Base-by-base conservation (phyloP, 108 stramenopile species). In the Discostella pseudostelligera region DNA sequence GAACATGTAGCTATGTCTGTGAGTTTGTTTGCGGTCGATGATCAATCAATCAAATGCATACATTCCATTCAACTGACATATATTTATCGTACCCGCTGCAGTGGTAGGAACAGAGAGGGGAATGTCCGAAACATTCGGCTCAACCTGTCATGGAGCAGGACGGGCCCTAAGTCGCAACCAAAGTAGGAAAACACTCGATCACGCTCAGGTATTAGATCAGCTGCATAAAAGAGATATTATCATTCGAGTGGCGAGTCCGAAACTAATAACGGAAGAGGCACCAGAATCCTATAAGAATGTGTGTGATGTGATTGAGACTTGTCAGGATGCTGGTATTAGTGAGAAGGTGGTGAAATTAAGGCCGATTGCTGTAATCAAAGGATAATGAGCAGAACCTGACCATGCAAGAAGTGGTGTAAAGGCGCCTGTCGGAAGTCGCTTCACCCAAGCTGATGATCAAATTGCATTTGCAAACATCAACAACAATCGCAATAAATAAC, bases 231-330 rank as follows among this genome's bases (percentile, higher is more conserved):
- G 86, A 53, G 89, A 87, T 2, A 95, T 95, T 26, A 63, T 84
- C 12, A 92, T 95, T 49, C 62, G 93, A n/a, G 89, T 95, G 17
- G 93, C 93, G 0, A 87, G 85, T 63, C 93, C 93, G 13, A 95
- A 92, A 75, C 65, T 95, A 28, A 87, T 95, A n/a, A 92, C 89
- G 70, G 93, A 95, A 63, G 93, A 95, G 62, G 89, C 86, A 8
- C 86, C 86, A 12, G 86, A 90, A 55, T 68, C 80, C 8, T 90
- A 90, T 55, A 87, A 90, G 62, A 75, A 93, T 65, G 92, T 91
- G 8, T 81, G 65, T 22, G 72, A 86, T 29, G 90, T 92, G 10
- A 89, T 94, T 35, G 85, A 94, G 56, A 92, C 90, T 11, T 94
- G 93, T 60, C 81, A 94, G 44, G 76, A 73, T 21, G 93, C 93